These are phyloP conservation scores for Termitomyces sp. DNA, from an alignment of 768 basidiomycete species.

Conservation along the genomic window DNA sequence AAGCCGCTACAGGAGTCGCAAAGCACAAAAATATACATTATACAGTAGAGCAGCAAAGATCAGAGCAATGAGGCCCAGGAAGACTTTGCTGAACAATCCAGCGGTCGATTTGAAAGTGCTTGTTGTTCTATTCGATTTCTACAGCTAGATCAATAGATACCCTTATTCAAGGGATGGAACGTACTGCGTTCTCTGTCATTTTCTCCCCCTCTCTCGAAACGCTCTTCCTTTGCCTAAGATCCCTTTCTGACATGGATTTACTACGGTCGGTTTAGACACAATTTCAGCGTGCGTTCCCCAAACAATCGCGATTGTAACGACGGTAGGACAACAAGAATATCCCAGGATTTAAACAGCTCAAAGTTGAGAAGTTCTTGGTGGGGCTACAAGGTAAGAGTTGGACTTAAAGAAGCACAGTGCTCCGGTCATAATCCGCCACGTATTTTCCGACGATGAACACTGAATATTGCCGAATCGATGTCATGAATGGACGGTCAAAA, in stretches of 20 bases:
- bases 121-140: not conserved
- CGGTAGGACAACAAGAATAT: not conserved
- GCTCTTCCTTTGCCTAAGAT: conserved; percentile 11
- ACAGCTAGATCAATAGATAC: not conserved
- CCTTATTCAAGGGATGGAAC: not conserved
- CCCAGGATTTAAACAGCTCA: not conserved
- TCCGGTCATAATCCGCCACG: conserved; percentile 3
- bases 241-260: conserved; percentile 4
- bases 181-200: not conserved
- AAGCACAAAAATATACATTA: conserved; percentile 5
- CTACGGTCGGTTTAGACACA: not conserved
- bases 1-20: not conserved
- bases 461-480: conserved; percentile 3
- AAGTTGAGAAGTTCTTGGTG: not conserved
- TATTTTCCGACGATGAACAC: conserved; percentile 13
- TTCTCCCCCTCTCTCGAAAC: conserved; percentile 2
- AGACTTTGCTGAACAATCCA: not conserved
- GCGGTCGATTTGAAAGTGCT: not conserved
- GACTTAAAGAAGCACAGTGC: not conserved
- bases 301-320: not conserved
- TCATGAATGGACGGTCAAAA: too few species aligned
- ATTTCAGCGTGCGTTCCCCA: not conserved
- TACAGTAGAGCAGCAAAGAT: conserved; percentile 11
- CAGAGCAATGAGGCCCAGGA: conserved; percentile 11
- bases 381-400: not conserved